These are phyloP conservation scores for Vitis riparia DNA, from an alignment of 164 flowering plant genomes.

Conservation along the genomic window DNA sequence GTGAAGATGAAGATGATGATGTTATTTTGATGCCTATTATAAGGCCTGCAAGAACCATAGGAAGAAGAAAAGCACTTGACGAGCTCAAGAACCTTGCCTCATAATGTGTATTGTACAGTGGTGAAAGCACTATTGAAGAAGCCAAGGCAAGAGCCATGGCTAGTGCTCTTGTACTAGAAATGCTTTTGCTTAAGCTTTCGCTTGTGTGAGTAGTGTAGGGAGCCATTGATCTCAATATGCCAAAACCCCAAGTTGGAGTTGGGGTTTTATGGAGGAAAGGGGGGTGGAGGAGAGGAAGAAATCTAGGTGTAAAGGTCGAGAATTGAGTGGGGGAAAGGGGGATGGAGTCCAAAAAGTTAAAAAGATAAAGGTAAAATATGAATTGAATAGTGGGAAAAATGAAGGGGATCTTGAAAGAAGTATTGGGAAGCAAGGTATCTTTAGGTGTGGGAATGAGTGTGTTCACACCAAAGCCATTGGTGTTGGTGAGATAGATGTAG, in stretches of 20 bases:
- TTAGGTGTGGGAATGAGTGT: background rate
- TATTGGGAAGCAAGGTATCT: constrained; percentile 32
- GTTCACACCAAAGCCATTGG: background rate
- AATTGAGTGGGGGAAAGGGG: constrained; percentile 13
- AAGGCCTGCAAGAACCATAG: constrained; percentile 58
- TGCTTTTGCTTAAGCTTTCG: constrained; percentile 21
- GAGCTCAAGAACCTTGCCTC: constrained; percentile 16
- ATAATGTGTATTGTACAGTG: constrained; percentile 39
- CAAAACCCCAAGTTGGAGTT: background rate
- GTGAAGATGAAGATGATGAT: constrained; percentile 26
- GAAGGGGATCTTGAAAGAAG: background rate
- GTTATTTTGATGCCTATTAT: constrained; percentile 58
- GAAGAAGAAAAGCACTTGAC: constrained; percentile 51
- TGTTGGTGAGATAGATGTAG: background rate
- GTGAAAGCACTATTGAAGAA: constrained; percentile 59
- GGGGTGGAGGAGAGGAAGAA: constrained; percentile 18
- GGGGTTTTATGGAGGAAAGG: constrained; percentile 22
- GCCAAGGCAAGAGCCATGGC: constrained; percentile 58
- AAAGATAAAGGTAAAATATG: background rate
- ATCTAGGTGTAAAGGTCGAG: constrained; percentile 25
- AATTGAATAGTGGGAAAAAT: background rate
- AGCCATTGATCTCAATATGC: constrained; percentile 21
- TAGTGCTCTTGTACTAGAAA: constrained; percentile 22
- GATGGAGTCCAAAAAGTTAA: constrained; percentile 19
- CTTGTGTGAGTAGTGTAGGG: constrained; percentile 1